These are phyloP conservation scores for Geoglossum glabrum DNA, from an alignment of 495 filamentous ascomycete genomes.

Conservation along the genomic window DNA sequence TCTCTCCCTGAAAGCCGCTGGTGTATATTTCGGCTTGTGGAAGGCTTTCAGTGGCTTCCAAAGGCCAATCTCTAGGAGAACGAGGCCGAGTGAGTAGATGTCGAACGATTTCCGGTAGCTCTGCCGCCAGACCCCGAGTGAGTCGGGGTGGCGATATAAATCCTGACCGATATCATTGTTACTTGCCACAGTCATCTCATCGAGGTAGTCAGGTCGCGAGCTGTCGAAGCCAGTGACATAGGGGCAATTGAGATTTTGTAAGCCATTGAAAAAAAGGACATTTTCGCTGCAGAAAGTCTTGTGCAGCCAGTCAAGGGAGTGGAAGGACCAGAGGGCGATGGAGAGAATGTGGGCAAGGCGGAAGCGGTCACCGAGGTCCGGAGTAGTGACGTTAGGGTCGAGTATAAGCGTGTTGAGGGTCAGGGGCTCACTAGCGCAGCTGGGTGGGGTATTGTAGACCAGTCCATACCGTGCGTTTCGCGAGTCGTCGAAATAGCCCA, in stretches of 20 bases:
- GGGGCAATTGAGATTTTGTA: conserved; percentile 12
- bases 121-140: conserved; percentile 12
- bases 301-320: conserved; percentile 22
- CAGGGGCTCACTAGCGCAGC: conserved; percentile 8
- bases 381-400: conserved; percentile 14
- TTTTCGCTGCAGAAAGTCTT: conserved; percentile 17
- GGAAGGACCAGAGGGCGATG: conserved; percentile 18
- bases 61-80: conserved; percentile 16
- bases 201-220: conserved; percentile 17
- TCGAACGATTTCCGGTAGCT: conserved; percentile 16
- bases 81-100: conserved; percentile 16
- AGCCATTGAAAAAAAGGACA: conserved; percentile 18
- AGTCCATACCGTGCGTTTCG: conserved; percentile 15
- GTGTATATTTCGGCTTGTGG: conserved; percentile 15
- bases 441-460: conserved; percentile 11
- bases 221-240: conserved; percentile 19
- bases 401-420: conserved; percentile 11
- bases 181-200: conserved; percentile 17
- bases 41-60: conserved; percentile 13
- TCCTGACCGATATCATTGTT: conserved; percentile 10
- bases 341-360: conserved; percentile 16
- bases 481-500: conserved; percentile 20
- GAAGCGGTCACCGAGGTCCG: conserved; percentile 19
- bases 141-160: conserved; percentile 18
- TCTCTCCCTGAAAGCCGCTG: conserved; percentile 15